Evolutionary conservation across 2,329 filamentous ascomycete species (phyloP), one percentile per base, ranked within the genome.

Genomic region (Zalaria sp.): DNA sequence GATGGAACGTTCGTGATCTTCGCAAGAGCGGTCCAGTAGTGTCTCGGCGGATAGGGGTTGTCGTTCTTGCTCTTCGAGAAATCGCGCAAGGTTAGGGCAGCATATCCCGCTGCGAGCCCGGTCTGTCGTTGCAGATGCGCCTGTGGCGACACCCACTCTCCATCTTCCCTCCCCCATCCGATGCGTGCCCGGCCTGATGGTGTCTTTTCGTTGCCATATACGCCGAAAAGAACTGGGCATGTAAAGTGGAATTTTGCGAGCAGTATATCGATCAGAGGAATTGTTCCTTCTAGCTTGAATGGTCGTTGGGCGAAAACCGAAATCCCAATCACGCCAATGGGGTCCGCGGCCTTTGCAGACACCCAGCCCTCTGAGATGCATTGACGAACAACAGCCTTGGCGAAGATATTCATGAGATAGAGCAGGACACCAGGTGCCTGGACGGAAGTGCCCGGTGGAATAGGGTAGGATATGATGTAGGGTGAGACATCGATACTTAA

Each of bases 151-250:
- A 82, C 68, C 67, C 73, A 89, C 5, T 49, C 48, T 29, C 49
- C 57, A 27, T 49, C 49, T 5, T 56, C 60, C 18, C 77, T 72
- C 49, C 69, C 75, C 85, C 86, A 93, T 0, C 85, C 86, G 2
- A 93, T 61, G n/a, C 73, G 71, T 11, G 61, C 50, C 8, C 79
- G 73, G 1, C 85, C 86, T 7, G 68, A 67, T 37, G 77, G 72
- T 1, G 79, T 93, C 46, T 71, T 78, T 57, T 93, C 85, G 47
- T 69, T 77, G 25, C 85, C 88, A 35, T 76, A 72, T 49, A 88
- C 76, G 11, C 89, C 89, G 57, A 93, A 96, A 0, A 98, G 67
- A 1, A 87, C 79, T 0, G 91, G 89, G 53, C 86, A 93, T 3
- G 76, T 70, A 10, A 83, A 69, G 45, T 87, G 78, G 53, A 84